Conservation (phyloP, 441 rosid genomes). For the Biscutella laevigata region DNA sequence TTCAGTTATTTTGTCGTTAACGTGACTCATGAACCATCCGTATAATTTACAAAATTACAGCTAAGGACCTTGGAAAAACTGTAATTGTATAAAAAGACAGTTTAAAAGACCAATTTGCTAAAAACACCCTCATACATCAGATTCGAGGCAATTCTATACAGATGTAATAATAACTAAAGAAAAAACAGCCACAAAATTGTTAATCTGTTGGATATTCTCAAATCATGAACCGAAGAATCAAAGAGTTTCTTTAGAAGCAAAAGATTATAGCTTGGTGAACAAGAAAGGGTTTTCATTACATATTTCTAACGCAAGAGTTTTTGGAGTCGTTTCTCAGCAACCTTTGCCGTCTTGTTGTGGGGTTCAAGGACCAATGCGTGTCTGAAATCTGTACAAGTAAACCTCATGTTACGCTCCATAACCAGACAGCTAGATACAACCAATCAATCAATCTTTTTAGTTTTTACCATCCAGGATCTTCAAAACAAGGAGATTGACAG, state of each 20-base stretch:
- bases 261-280: slow-evolving; percentile 3
- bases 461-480: too few species aligned
- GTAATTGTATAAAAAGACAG: background rate
- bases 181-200: background rate
- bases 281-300: background rate
- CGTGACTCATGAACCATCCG: background rate
- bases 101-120: background rate
- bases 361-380: slow-evolving; percentile 88
- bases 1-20: background rate
- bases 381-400: slow-evolving; percentile 58
- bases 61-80: background rate
- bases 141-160: slow-evolving; percentile 14
- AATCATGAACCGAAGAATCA: background rate
- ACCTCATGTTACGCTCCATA: background rate
- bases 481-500: too few species aligned
- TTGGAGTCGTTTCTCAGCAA: slow-evolving; percentile 57
- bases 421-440: too few species aligned
- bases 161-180: background rate
- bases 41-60: slow-evolving; percentile 1
- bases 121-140: background rate
- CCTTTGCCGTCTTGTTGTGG: slow-evolving; percentile 61
- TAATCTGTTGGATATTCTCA: background rate
- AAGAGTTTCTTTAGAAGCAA: background rate
- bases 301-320: slow-evolving; percentile 40
- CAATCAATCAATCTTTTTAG: too few species aligned